A percentile compares a stretch with the other conserved stretches of the same genome.
Conservation (phyloP, 1,284 basidiomycete genomes). For the Coniophora puteana region DNA sequence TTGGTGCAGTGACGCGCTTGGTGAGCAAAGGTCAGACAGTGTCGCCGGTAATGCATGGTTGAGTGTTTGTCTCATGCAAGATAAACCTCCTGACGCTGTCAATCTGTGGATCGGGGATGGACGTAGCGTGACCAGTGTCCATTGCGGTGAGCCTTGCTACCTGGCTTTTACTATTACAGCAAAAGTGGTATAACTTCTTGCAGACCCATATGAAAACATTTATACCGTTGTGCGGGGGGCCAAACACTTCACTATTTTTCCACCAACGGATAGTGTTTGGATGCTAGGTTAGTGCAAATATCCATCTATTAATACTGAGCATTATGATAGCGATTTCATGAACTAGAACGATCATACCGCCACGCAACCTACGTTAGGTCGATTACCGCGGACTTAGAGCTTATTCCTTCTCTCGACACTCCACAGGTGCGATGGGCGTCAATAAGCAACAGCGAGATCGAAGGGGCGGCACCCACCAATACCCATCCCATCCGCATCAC, state of each 20-base stretch:
- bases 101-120: conserved; percentile 89
- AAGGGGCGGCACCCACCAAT: conserved; percentile 40
- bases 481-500: conserved; percentile 65
- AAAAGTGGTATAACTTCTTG: conserved; percentile 9
- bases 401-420: conserved; percentile 42
- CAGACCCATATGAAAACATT: conserved; percentile 93
- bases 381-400: conserved; percentile 31
- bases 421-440: conserved; percentile 72
- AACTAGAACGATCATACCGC: conserved; percentile 61
- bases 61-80: too few relatives aligned
- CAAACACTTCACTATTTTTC: conserved; percentile 83
- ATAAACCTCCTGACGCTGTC: conserved; percentile 74
- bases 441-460: conserved; percentile 50
- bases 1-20: conserved; percentile 78
- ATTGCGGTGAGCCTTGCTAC: conserved; percentile 57
- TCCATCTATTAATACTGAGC: not conserved
- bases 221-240: conserved; percentile 82
- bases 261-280: conserved; percentile 84
- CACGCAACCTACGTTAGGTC: conserved; percentile 62
- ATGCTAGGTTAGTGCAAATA: conserved; percentile 55
- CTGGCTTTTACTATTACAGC: not conserved
- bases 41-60: conserved; percentile 5
- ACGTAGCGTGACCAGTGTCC: conserved; percentile 77
- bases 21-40: conserved; percentile 36
- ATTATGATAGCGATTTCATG: conserved; percentile 9